Base-by-base conservation (phyloP, 345 rosid genomes). In the Gossypium ekmanianum region DNA sequence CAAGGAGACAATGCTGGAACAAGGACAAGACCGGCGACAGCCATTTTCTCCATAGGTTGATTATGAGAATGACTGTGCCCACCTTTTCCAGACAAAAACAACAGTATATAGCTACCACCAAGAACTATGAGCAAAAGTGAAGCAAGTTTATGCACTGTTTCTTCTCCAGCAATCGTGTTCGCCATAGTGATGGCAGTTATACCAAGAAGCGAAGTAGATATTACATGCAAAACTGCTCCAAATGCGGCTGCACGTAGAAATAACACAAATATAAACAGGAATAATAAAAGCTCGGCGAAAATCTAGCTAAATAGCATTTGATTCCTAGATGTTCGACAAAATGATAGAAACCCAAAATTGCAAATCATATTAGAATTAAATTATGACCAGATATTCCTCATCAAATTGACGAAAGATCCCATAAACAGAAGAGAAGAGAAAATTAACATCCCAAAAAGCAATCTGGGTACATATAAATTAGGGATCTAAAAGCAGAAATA, bases 1-100 rank as follows among this genome's bases (percentile, higher is more conserved):
- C 99, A 95, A 67, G 99, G 99, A 71, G 99, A 95, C 76, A 95
- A 78, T 3, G 99, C 98, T n/a, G 99, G 99, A 78, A 95, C 98
- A 29, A 95, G 97, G 66, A 95, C 92, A 71, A 95, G 94, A 18
- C 99, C 99, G 5, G 97, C 98, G 44, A 93, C 98, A 27, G 99
- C 99, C 99, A 96, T 90, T 82, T 90, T 96, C 86, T 96, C 99
- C 99, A 96, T 88, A 2, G 99, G 99, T 72, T 93, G 92, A 86
- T 96, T 92, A 80, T 93, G 99, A 56, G 97, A 84, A 82, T 96
- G 99, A 78, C 86, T 76, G 77, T 96, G 99, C 65, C 94, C 97
- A 44, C 98, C 99, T 85, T 90, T 96, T 34, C 99, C 99, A 34
- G 87, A 71, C 27, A 96, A 75, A 85, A 90, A 96, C 87, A 96